A percentile compares a stretch with the other conserved stretches of the same genome.
These are phyloP conservation scores for Suhomyces bolitotheri DNA, from an alignment of 1,139 yeast genomes.

Conservation along the genomic window DNA sequence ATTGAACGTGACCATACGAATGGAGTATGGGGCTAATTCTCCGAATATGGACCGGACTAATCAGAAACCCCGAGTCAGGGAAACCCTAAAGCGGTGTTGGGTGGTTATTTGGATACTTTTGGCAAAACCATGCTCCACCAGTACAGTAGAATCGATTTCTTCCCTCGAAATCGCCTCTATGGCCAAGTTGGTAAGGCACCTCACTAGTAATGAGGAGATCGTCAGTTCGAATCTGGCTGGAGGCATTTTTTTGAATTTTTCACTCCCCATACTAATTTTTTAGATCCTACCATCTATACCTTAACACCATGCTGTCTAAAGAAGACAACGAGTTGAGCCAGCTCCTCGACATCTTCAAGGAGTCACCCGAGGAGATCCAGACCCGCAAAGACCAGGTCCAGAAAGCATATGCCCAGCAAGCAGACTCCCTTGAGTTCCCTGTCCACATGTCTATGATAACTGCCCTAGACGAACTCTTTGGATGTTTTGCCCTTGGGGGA, in stretches of 20 bases:
- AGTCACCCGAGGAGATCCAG: constrained; percentile 35
- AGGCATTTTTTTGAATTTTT: constrained; percentile 51
- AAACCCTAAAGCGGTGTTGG: too few relatives aligned
- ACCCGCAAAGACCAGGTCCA: constrained; percentile 35
- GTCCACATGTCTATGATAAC: constrained; percentile 50
- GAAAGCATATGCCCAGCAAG: constrained; percentile 28
- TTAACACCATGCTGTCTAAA: constrained; percentile 10
- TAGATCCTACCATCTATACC: neutral
- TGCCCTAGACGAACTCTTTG: constrained; percentile 82
- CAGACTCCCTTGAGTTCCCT: constrained; percentile 32
- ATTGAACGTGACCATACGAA: too few relatives aligned
- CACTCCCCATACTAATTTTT: too few relatives aligned
- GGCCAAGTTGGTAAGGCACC: constrained; percentile 89
- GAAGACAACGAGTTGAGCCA: constrained; percentile 34
- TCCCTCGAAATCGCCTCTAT: constrained; percentile 15
- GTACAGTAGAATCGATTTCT: too few relatives aligned
- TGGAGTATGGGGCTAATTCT: too few relatives aligned
- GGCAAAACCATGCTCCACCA: too few relatives aligned
- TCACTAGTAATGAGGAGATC: constrained; percentile 90
- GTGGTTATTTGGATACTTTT: too few relatives aligned
- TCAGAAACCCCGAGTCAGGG: too few relatives aligned
- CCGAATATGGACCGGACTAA: too few relatives aligned
- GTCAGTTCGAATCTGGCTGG: constrained; percentile 84
- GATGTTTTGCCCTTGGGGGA: constrained; percentile 88
- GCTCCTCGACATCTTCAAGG: constrained; percentile 39